Conservation (phyloP, 2,329 filamentous ascomycete species). For the Scorias spongiosa region DNA sequence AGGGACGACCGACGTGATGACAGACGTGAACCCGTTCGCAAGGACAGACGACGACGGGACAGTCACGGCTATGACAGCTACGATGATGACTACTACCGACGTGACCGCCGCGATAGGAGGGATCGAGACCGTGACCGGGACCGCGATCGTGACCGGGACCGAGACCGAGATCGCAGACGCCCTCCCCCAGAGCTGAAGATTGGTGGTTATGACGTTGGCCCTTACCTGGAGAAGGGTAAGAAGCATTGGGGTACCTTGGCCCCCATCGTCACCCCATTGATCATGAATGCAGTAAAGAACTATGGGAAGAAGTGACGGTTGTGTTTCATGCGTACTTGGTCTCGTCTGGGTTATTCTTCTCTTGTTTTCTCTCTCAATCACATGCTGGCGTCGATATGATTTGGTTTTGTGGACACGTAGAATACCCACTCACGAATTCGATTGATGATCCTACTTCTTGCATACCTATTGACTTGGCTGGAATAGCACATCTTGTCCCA, state of each 20-base stretch:
- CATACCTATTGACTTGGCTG: too few species aligned
- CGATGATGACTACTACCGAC: neutral
- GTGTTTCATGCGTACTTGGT: neutral
- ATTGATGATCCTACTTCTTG: too few species aligned
- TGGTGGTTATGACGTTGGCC: conserved; percentile 19
- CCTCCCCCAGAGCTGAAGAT: conserved; percentile 17
- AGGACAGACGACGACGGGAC: conserved; percentile 6
- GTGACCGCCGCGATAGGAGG: neutral
- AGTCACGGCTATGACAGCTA: conserved; percentile 1
- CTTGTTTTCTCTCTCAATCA: too few species aligned
- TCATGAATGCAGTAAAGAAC: conserved; percentile 14
- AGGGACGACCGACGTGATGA: conserved; percentile 5
- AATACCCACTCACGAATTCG: too few species aligned
- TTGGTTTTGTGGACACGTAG: too few species aligned
- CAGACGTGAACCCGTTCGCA: conserved; percentile 7
- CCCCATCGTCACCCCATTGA: conserved; percentile 17
- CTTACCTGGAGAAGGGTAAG: conserved; percentile 18
- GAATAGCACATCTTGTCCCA: too few species aligned
- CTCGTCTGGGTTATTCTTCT: too few species aligned
- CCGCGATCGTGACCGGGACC: conserved; percentile 3
- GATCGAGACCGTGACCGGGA: conserved; percentile 2
- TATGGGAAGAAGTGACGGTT: neutral
- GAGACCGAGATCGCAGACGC: conserved; percentile 2
- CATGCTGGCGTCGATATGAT: too few species aligned
- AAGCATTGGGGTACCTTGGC: conserved; percentile 19